Percentiles rank a stretch among this genome's conserved stretches.
Evolutionary conservation across 768 basidiomycete species (phyloP).

Genomic region (Trametopsis cervina): DNA sequence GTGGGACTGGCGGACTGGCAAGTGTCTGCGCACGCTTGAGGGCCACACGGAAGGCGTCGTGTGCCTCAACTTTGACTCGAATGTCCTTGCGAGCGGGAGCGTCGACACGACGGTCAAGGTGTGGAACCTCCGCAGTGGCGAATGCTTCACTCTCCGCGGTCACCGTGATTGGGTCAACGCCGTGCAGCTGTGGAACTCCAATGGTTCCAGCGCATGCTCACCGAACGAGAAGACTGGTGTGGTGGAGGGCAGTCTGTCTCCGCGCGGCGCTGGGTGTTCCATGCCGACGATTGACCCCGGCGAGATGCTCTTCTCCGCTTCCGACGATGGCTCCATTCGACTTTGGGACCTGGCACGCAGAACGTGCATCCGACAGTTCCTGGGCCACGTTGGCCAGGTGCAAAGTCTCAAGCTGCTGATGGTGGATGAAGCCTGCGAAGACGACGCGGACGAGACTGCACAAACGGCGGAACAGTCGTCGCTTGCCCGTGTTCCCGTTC

Average conservation of each 20-base stretch:
- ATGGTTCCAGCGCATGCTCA: conserved; percentile 14
- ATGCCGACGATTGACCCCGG: conserved; percentile 62
- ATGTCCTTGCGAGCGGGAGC: conserved; percentile 87
- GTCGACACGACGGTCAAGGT: conserved; percentile 92
- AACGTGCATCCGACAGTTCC: conserved; percentile 76
- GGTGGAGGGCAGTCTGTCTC: conserved; percentile 1
- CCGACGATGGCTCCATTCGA: conserved; percentile 89
- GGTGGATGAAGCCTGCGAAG: conserved; percentile 44
- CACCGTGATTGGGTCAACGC: conserved; percentile 96
- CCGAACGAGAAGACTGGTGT: conserved; percentile 1
- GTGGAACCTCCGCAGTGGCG: conserved; percentile 89
- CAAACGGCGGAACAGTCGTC: not conserved
- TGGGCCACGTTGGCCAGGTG: conserved; percentile 90
- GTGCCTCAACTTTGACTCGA: conserved; percentile 85
- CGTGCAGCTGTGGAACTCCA: conserved; percentile 86
- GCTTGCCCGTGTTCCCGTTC: not conserved
- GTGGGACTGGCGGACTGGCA: conserved; percentile 92
- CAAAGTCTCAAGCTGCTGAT: conserved; percentile 82
- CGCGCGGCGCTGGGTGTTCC: conserved; percentile 4
- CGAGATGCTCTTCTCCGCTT: conserved; percentile 96
- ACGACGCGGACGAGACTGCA: conserved; percentile 13
- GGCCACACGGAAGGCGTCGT: conserved; percentile 92
- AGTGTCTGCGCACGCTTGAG: conserved; percentile 79
- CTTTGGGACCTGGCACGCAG: conserved; percentile 87
- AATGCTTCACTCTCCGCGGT: conserved; percentile 87